Base-by-base conservation (phyloP, 1,284 basidiomycete genomes). In the Baeospora myosura region DNA sequence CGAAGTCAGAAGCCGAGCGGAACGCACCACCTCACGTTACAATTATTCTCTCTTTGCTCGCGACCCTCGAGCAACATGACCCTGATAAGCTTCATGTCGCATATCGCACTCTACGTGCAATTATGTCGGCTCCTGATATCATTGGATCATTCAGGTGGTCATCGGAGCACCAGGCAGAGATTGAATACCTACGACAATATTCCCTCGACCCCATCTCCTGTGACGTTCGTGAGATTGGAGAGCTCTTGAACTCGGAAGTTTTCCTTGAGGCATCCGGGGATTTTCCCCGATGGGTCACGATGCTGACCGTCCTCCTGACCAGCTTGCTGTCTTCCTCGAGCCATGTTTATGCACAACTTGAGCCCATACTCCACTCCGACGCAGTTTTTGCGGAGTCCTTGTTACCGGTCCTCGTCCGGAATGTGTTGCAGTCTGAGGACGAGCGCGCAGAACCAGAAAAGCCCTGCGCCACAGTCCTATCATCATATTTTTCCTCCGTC, bases 381-480 rank as follows among this genome's bases (percentile, higher is more conserved):
- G 50, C 68, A 0, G 51, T 56, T 1, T 83, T 93, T 43, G 80
- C 88, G 0, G 71, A 78, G 45, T 63, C 79, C 33, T 62, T 85
- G 12, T 65, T 94, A 3, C 90, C 92, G 0, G 60, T 85, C 17
- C 67, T 97, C 17, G 76, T 94, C 2, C 82, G 90, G 52, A 74
- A 75, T 1, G 49, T 84, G 2, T 69, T 96, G 7, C 70, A 67
- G 38, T 49, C 47, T n/a, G 69, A 73, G 43, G 36, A 42, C 42
- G 43, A 41, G 23, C 37, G 33, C 35, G 40, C 18, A 24, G 38
- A 24, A 30, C 32, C 21, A 28, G 34, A 41, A 26, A 40, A 12
- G 33, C 32, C 17, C 28, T n/a, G 12, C 12, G 17, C 33, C 33
- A 34, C 52, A 3, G 40, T 59, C 0, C 60, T 90, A 4, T 88